These are phyloP conservation scores for Lycium ferocissimum DNA, from an alignment of 257 asterid genomes.

Conservation along the genomic window DNA sequence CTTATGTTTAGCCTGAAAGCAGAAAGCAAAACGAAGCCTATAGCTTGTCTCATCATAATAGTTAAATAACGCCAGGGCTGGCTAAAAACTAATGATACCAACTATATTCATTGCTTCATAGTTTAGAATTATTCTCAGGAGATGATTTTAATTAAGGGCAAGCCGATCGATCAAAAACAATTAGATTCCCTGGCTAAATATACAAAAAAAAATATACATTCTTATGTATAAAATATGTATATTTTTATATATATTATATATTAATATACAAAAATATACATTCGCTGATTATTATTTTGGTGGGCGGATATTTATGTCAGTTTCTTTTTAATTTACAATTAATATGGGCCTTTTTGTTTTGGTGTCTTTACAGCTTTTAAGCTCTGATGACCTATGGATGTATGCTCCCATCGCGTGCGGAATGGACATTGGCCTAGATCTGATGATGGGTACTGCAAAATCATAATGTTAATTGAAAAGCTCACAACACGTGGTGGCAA, in stretches of 20 bases:
- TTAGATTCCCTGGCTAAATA: too few relatives aligned
- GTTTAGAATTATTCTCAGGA: neutral
- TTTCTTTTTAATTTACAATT: too few relatives aligned
- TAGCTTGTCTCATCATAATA: neutral
- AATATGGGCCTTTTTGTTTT: neutral
- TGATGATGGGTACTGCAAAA: conserved; percentile 37
- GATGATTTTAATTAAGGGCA: neutral
- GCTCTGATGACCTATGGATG: conserved; percentile 91
- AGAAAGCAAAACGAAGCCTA: neutral
- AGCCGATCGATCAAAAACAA: too few relatives aligned
- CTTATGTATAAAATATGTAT: too few relatives aligned
- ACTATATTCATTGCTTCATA: neutral
- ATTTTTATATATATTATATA: too few relatives aligned
- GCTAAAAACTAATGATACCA: neutral
- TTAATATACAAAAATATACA: too few relatives aligned
- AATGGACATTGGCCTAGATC: conserved; percentile 68
- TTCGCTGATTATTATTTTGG: too few relatives aligned
- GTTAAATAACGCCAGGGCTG: neutral
- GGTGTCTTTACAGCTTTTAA: conserved; percentile 59
- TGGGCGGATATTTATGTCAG: too few relatives aligned
- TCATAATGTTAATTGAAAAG: conserved; percentile 5
- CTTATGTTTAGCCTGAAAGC: neutral
- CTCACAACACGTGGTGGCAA: neutral
- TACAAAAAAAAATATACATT: too few relatives aligned
- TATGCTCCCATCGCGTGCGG: conserved; percentile 89